A percentile compares a stretch with the other conserved stretches of the same genome.
Evolutionary conservation across 306 rosid species (phyloP).

Genomic region (Cucumis hystrix): DNA sequence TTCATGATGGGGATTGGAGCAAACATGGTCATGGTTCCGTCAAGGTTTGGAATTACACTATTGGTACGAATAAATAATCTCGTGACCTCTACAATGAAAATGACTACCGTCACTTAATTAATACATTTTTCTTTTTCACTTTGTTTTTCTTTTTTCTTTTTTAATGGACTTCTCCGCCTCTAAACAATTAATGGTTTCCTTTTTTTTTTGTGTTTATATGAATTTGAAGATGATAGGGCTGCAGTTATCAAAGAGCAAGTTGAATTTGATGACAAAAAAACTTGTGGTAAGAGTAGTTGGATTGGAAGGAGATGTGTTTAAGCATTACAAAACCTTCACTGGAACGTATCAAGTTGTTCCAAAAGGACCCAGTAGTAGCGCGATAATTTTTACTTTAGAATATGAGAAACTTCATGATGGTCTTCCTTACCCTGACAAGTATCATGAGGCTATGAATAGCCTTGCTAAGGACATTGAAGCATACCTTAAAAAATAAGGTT

Average conservation of each 20-base stretch:
- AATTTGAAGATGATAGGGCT: background rate
- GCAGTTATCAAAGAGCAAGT: background rate
- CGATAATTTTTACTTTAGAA: background rate
- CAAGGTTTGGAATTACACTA: background rate
- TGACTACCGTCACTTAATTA: no score
- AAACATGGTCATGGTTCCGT: background rate
- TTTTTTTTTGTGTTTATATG: no score
- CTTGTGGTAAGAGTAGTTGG: background rate
- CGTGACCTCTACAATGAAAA: background rate
- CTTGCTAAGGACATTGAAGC: background rate
- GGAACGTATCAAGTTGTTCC: background rate
- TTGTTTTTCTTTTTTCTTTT: no score
- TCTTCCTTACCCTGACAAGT: background rate
- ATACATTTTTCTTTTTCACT: no score
- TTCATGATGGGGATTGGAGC: background rate
- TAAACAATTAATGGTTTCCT: no score
- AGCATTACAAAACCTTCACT: background rate
- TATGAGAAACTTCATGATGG: background rate
- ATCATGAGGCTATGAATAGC: background rate
- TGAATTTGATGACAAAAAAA: background rate
- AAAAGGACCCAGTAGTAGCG: background rate
- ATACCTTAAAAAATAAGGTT: background rate
- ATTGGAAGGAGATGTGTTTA: background rate
- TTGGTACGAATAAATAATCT: background rate
- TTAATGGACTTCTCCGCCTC: no score